A percentile compares a stretch with the other conserved stretches of the same genome.
Evolutionary conservation across 2,329 filamentous ascomycete species (phyloP).

Genomic region (Colletotrichum gloeosporioides): DNA sequence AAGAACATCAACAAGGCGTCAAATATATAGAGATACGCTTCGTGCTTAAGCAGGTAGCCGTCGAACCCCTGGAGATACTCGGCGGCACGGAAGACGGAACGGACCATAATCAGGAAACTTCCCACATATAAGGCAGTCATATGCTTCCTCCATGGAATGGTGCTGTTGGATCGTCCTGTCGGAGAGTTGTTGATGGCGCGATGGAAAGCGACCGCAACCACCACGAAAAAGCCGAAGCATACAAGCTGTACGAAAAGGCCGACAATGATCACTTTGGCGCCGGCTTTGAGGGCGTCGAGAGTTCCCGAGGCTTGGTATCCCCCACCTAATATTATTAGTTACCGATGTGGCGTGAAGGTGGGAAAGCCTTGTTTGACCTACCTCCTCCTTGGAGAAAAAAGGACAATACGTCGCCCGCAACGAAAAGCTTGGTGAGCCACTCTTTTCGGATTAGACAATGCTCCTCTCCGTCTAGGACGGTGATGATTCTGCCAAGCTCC

Average conservation of each 20-base stretch:
- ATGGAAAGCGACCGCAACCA: slow-evolving; percentile 53
- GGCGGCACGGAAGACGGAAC: slow-evolving; percentile 46
- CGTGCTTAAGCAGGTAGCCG: slow-evolving; percentile 37
- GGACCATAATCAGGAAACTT: slow-evolving; percentile 41
- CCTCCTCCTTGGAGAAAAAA: slow-evolving; percentile 56
- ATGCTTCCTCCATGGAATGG: slow-evolving; percentile 35
- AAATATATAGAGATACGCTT: slow-evolving; percentile 41
- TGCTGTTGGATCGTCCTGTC: slow-evolving; percentile 25
- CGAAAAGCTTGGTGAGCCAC: slow-evolving; percentile 60
- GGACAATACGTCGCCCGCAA: slow-evolving; percentile 57
- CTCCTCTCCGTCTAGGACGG: slow-evolving; percentile 37
- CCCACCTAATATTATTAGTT: background rate
- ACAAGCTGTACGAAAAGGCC: slow-evolving; percentile 61
- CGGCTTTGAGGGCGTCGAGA: slow-evolving; percentile 26
- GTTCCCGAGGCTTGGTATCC: slow-evolving; percentile 10
- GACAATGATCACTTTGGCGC: slow-evolving; percentile 54
- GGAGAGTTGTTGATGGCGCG: slow-evolving; percentile 27
- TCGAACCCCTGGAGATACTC: slow-evolving; percentile 44
- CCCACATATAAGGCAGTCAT: slow-evolving; percentile 29
- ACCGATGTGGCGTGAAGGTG: rapidly evolving
- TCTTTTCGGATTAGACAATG: slow-evolving; percentile 34
- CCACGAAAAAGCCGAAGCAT: slow-evolving; percentile 59
- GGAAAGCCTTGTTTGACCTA: background rate
- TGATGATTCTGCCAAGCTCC: slow-evolving; percentile 50
- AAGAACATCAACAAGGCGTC: slow-evolving; percentile 41